These are phyloP conservation scores for Eucalyptus erythrocorys DNA, from an alignment of 345 rosid species.

Conservation along the genomic window DNA sequence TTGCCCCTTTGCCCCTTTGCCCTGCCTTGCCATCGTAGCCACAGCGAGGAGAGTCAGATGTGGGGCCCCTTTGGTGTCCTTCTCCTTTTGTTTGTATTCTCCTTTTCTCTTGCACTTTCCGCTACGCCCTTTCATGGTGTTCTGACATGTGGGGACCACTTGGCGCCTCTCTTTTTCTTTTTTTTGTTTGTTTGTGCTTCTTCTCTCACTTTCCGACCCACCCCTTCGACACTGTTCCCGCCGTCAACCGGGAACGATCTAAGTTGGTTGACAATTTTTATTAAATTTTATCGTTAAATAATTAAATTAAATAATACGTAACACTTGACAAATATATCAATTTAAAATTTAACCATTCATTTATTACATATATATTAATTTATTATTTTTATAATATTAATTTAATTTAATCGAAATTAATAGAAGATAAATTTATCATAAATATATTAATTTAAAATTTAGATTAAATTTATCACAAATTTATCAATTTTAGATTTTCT, in stretches of 20 bases:
- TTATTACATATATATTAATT: accelerated
- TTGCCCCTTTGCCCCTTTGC: no score
- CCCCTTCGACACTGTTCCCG: accelerated
- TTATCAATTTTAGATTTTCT: accelerated
- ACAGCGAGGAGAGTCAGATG: no score
- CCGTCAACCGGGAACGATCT: accelerated
- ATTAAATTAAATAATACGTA: no score
- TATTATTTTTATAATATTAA: accelerated
- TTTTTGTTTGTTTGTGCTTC: accelerated
- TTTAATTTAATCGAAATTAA: no score
- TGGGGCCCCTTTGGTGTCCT: no score
- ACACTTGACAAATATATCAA: accelerated
- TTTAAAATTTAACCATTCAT: accelerated
- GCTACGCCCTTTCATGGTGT: accelerated
- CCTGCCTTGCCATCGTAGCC: not conserved
- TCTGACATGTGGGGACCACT: no score
- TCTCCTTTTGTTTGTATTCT: no score
- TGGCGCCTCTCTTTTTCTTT: accelerated
- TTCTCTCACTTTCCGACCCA: no score
- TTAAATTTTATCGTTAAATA: no score
- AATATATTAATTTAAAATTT: no score
- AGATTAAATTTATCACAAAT: accelerated
- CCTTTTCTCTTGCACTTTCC: accelerated
- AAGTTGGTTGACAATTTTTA: no score
- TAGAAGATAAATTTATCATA: accelerated